Base-by-base conservation (phyloP, 805 yeast genomes). In the Yamadazyma insecticola region DNA sequence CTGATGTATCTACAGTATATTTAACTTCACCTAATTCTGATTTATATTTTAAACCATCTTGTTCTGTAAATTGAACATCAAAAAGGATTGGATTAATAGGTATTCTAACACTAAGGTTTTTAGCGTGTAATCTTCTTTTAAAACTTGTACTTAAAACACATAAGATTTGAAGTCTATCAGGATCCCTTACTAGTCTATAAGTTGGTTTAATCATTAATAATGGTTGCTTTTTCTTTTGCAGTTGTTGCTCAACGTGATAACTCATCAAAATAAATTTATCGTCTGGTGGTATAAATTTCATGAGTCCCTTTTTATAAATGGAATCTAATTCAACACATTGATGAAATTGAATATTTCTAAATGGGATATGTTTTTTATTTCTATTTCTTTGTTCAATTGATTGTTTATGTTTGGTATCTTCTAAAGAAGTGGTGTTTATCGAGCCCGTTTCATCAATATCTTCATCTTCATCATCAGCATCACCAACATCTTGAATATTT, bases 251-350 rank as follows among this genome's bases (percentile, higher is more conserved):
- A 24, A 65, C 67, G 4, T 70, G 50, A 37, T 63, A 61, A 3
- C 61, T 51, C 48, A 66, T 53, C 2, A 64, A 45, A 2, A 48
- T 45, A 30, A 67, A 67, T 33, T 60, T 52, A 35, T 64, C 70
- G 29, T 87, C 96, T 0, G 96, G 96, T 11, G 97, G 96, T 12
- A 82, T 75, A 52, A 88, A 89, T 17, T 79, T 74, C 19, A 89
- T 76, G 35, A 76, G 71, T 44, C 87, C 80, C 5, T 71, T 69
- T 12, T 60, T 53, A 53, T 89, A 94, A 40, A 83, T 71, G 30
- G 78, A 68, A 2, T 80, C 74, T 22, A 86, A 58, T 30, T 82
- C 68, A n/a, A 87, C 94, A 59, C 96, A 87, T 58, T 87, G 62
- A 45, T 66, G 55, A 62, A 60, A 45, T 66, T 61, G 70, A 18